Conservation (phyloP, 2,329 filamentous ascomycete species). For the Venturia pyrina region DNA sequence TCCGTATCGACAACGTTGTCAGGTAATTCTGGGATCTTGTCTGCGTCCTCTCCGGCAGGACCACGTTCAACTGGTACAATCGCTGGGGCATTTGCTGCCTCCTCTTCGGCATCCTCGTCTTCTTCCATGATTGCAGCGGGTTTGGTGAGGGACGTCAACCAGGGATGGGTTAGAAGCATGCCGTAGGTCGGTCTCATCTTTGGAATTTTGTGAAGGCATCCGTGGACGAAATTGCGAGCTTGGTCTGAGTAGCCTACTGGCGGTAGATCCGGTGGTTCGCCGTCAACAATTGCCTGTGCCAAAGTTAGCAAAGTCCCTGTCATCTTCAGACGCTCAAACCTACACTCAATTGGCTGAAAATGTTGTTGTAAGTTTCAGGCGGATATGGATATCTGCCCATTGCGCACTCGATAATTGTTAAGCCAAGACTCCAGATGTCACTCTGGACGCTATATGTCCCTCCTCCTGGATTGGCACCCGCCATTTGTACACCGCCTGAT, state of each 20-base stretch:
- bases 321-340: conserved; percentile 34
- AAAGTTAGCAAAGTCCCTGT: not conserved
- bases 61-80: conserved; percentile 15
- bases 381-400: conserved; percentile 93
- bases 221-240: conserved; percentile 77
- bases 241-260: conserved; percentile 65
- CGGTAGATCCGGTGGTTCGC: conserved; percentile 85
- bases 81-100: conserved; percentile 16
- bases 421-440: conserved; percentile 91
- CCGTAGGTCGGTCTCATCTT: conserved; percentile 89
- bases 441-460: conserved; percentile 97
- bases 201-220: conserved; percentile 87
- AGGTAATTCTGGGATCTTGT: conserved; percentile 1
- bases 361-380: conserved; percentile 94
- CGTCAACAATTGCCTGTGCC: conserved; percentile 88
- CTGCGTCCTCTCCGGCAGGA: not conserved
- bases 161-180: conserved; percentile 79
- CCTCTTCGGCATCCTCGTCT: conserved; percentile 41
- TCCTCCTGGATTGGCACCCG: conserved; percentile 55
- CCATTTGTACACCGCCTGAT: conserved; percentile 66
- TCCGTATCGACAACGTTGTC: conserved; percentile 57
- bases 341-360: conserved; percentile 94
- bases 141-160: conserved; percentile 70
- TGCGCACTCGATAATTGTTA: conserved; percentile 93
- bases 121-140: conserved; percentile 62